Evolutionary conservation across 1,284 basidiomycete genomes (phyloP).

Genomic region (Albatrellus sp.): DNA sequence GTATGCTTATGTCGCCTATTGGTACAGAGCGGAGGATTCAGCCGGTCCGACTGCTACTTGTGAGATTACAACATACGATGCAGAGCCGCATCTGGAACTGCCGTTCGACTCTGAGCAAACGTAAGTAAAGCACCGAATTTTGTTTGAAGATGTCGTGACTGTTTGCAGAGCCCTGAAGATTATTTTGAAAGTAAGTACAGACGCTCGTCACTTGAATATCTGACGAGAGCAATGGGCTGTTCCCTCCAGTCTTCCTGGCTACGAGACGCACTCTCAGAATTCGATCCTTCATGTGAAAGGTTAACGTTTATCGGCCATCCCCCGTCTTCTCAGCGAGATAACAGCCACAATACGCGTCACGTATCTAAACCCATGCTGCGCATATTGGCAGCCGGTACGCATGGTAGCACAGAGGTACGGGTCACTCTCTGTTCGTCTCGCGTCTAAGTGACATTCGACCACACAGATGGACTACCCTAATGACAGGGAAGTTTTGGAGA

Average conservation of each 20-base stretch:
- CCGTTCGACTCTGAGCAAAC: slow-evolving; percentile 61
- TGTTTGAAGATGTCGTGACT: too few relatives aligned
- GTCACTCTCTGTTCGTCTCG: background rate
- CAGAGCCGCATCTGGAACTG: slow-evolving; percentile 72
- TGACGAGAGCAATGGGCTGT: background rate
- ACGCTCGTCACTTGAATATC: background rate
- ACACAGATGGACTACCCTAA: slow-evolving; percentile 86
- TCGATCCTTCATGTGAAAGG: slow-evolving; percentile 75
- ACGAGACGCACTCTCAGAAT: slow-evolving; percentile 80
- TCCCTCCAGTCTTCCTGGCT: slow-evolving; percentile 72
- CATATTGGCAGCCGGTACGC: slow-evolving; percentile 66
- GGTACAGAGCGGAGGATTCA: slow-evolving; percentile 65
- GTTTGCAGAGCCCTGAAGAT: slow-evolving; percentile 57
- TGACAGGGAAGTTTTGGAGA: slow-evolving; percentile 79
- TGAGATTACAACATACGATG: slow-evolving; percentile 78
- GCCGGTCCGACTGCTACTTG: slow-evolving; percentile 81
- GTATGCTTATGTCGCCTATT: background rate
- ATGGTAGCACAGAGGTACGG: slow-evolving; percentile 72
- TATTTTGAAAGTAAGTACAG: slow-evolving; percentile 64
- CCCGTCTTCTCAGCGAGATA: slow-evolving; percentile 20
- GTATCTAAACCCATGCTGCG: slow-evolving; percentile 50
- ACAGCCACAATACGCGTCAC: slow-evolving; percentile 13
- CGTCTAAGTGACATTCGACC: background rate
- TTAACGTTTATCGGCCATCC: slow-evolving; percentile 76
- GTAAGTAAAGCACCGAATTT: slow-evolving; percentile 26